phyloP scores from a whole-genome alignment of 148 eudicot genomes.

The Cornus controversa region DNA sequence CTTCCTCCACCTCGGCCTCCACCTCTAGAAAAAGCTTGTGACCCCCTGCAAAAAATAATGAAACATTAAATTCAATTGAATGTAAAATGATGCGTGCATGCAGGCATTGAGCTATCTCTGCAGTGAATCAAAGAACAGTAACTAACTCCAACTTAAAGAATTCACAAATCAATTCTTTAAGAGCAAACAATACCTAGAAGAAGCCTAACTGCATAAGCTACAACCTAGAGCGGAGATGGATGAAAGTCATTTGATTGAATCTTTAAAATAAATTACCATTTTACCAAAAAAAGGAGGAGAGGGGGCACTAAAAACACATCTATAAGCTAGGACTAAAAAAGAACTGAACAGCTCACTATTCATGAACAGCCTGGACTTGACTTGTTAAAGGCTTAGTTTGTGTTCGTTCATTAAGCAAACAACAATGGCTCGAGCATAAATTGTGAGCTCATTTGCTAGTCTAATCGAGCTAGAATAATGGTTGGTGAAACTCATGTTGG shows the following conservation, averaged over 20 bases:
- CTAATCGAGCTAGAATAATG: no score
- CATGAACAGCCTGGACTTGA: no score
- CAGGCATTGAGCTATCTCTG: neutral
- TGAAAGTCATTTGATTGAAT: neutral
- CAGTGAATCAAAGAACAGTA: neutral
- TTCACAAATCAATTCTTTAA: conserved; percentile 12
- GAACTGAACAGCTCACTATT: no score
- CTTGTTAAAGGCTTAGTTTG: no score
- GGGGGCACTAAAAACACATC: no score
- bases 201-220: neutral
- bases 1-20: conserved; percentile 54
- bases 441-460: no score
- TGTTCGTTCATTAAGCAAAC: no score
- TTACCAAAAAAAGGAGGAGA: no score
- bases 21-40: conserved; percentile 40
- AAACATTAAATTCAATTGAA: neutral
- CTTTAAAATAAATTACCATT: no score
- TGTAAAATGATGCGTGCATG: neutral
- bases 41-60: conserved; percentile 40
- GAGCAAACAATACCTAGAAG: neutral
- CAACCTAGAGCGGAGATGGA: neutral
- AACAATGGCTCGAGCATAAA: no score
- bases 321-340: no score
- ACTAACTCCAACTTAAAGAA: neutral
- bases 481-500: no score